Evolutionary conservation across 371 early-diverging fungal genomes (phyloP).

Genomic region (Actinomortierella wolfii): DNA sequence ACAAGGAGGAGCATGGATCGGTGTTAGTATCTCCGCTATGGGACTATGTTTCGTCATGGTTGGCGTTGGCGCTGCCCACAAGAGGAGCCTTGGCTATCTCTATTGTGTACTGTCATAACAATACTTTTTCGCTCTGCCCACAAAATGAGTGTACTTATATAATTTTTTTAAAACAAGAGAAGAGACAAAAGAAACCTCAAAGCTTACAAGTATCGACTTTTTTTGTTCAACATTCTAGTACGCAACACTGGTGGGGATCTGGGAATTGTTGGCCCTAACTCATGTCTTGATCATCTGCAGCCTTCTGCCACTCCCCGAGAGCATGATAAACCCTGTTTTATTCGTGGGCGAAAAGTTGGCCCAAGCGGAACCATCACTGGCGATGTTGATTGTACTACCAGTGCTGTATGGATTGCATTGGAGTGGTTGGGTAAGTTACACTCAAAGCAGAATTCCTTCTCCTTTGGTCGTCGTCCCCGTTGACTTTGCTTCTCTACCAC

Average conservation of each 20-base stretch:
- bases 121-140: background rate
- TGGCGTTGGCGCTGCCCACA: conserved; percentile 31
- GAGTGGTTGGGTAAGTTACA: conserved; percentile 7
- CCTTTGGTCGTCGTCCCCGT: no score
- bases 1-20: conserved; percentile 22
- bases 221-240: conserved; percentile 9
- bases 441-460: no score
- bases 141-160: background rate
- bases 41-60: conserved; percentile 25
- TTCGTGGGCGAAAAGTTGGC: conserved; percentile 16
- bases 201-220: background rate
- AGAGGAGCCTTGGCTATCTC: conserved; percentile 28
- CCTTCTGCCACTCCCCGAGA: conserved; percentile 9
- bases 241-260: conserved; percentile 22
- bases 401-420: conserved; percentile 16
- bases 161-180: background rate
- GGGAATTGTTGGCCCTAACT: conserved; percentile 18
- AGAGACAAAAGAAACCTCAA: background rate
- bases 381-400: conserved; percentile 8
- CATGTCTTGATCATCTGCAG: conserved; percentile 21
- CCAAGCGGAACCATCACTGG: background rate
- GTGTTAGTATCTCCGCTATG: conserved; percentile 16
- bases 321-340: conserved; percentile 8
- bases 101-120: conserved; percentile 23
- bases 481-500: no score